Conservation (phyloP, 192 early-diverging fungal species). For the Chytriomyces sp. region DNA sequence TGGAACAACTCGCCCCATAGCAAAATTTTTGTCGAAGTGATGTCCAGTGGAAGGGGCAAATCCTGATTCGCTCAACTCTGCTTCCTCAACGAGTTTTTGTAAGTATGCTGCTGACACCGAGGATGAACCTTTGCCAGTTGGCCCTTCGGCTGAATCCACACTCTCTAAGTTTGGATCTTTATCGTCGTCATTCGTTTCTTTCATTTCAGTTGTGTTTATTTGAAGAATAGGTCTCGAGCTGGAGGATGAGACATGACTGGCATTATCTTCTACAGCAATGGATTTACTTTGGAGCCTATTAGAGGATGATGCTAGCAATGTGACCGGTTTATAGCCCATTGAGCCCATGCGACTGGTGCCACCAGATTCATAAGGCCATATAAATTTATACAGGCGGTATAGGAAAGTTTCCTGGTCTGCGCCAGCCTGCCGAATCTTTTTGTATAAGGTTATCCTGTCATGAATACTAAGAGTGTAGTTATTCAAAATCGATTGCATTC, state of each 20-base stretch:
- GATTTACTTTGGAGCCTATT: not conserved
- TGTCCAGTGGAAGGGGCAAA: slow-evolving; percentile 45
- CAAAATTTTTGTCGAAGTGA: slow-evolving; percentile 58
- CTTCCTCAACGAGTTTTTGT: slow-evolving; percentile 45
- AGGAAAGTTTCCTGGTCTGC: slow-evolving; percentile 33
- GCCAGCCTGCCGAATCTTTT: slow-evolving; percentile 41
- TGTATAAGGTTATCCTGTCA: slow-evolving; percentile 51
- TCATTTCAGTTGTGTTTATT: not conserved
- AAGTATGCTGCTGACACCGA: slow-evolving; percentile 48
- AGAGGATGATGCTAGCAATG: not conserved
- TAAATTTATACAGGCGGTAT: slow-evolving; percentile 38
- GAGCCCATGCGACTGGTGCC: not conserved
- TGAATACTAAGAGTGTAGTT: slow-evolving; percentile 51
- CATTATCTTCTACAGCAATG: not conserved
- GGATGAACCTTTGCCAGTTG: slow-evolving; percentile 17
- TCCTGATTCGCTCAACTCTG: slow-evolving; percentile 52
- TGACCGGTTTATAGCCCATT: not conserved
- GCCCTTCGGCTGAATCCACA: not conserved
- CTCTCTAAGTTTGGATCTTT: not conserved
- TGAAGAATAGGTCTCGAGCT: not conserved
- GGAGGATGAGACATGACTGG: not conserved
- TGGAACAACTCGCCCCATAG: slow-evolving; percentile 48
- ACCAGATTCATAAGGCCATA: slow-evolving; percentile 22
- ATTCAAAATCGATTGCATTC: slow-evolving; percentile 53
- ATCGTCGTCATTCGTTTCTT: no score